Base-by-base conservation (phyloP, 2,329 filamentous ascomycete species). In the Colletotrichum musae region DNA sequence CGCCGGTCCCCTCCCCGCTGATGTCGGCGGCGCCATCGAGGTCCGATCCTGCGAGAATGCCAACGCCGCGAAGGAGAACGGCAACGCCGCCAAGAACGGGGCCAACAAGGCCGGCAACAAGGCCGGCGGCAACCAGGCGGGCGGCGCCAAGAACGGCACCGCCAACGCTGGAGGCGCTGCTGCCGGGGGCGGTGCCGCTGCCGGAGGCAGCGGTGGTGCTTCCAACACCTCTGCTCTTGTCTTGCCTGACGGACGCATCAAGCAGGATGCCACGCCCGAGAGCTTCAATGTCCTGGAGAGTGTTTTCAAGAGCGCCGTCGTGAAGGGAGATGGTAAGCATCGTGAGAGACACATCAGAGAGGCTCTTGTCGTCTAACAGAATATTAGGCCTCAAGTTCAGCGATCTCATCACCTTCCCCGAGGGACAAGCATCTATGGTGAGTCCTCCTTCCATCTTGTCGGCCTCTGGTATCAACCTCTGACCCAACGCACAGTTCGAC, bases 251-350 rank as follows among this genome's bases (percentile, higher is more conserved):
- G 72, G 73, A 5, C 71, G 72, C 24, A 73, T 73, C 66, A 62
- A 59, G 28, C 62, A 70, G n/a, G 68, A 69, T 28, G 72, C 70
- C 0, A 69, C 66, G 1, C 41, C 69, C 15, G 68, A 68, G 39
- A 70, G 65, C 54, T 75, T 75, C 72, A 74, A 74, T 52, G 71
- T 74, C 5, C 52, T 73, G 1, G 71, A 53, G 21, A 71, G 68
- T 21, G 66, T 69, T 5, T 75, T 74, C 69, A 75, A 75, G 64
- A 72, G 72, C 26, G 74, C 72, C n/a, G 73, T 73, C 16, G 72
- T 75, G 51, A 75, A 75, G 61, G 74, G 73, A 60, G 73, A 75
- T 47, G 74, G 73, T 36, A 61, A 43, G 63, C 32, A 2, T 21
- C 15, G 26, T 5, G 6, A 28, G n/a, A 4, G 12, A 12, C n/a